Evolutionary conservation across 2,329 filamentous ascomycete genomes (phyloP).

Genomic region (Sphaerulina populicola): DNA sequence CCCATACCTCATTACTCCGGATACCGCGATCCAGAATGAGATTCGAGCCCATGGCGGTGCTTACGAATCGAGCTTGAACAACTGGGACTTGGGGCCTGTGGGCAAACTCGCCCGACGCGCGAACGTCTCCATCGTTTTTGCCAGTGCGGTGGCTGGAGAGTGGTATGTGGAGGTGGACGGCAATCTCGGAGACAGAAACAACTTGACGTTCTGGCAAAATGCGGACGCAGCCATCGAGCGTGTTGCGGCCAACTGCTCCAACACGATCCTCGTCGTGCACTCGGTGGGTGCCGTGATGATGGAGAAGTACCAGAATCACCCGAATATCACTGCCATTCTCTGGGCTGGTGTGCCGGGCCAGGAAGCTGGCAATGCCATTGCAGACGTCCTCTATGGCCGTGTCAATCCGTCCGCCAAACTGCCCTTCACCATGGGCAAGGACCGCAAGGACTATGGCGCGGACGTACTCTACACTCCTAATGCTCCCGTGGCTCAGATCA

Average conservation of each 20-base stretch:
- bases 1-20: conserved; percentile 29
- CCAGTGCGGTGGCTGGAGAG: conserved; percentile 43
- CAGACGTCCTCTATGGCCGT: conserved; percentile 28
- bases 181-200: conserved; percentile 42
- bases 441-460: conserved; percentile 26
- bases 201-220: conserved; percentile 40
- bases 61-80: conserved; percentile 26
- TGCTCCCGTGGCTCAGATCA: conserved; percentile 32
- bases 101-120: conserved; percentile 28
- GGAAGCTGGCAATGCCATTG: conserved; percentile 26
- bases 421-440: conserved; percentile 29
- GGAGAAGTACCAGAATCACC: conserved; percentile 27
- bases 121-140: conserved; percentile 40
- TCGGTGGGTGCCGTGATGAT: conserved; percentile 25
- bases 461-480: conserved; percentile 36
- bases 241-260: conserved; percentile 31
- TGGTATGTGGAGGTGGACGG: conserved; percentile 41
- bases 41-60: conserved; percentile 20
- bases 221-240: conserved; percentile 54
- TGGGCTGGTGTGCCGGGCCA: conserved; percentile 29
- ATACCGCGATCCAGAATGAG: conserved; percentile 27
- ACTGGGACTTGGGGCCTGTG: conserved; percentile 21
- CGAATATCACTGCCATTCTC: conserved; percentile 30
- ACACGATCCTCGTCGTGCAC: conserved; percentile 30
- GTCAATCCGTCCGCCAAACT: conserved; percentile 27